A percentile compares a stretch with the other conserved stretches of the same genome.
phyloP scores from a whole-genome alignment of 23 red algal genomes.

The Gracilaria domingensis region DNA sequence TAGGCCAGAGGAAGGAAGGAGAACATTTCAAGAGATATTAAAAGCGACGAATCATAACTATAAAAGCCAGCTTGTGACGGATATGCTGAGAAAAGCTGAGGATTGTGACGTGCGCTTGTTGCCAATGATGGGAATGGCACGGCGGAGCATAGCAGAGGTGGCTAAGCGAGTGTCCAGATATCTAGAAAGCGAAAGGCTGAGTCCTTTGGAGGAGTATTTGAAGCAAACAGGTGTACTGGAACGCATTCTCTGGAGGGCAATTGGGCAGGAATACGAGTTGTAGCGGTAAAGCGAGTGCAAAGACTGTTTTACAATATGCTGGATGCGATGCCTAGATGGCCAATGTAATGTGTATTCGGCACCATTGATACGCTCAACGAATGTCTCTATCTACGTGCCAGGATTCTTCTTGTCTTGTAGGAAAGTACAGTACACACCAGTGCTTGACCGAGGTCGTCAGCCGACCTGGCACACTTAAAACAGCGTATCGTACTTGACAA shows the following conservation, averaged over 20 bases:
- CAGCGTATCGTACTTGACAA: background rate
- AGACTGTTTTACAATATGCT: slow-evolving; percentile 20
- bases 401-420: background rate
- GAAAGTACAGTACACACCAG: background rate
- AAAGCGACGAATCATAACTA: slow-evolving; percentile 22
- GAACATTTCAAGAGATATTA: background rate
- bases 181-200: slow-evolving; percentile 9
- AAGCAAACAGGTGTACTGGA: slow-evolving; percentile 30
- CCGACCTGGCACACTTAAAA: background rate
- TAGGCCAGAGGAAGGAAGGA: slow-evolving; percentile 4
- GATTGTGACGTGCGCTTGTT: slow-evolving; percentile 38
- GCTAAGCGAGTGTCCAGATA: slow-evolving; percentile 11
- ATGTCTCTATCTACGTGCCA: background rate
- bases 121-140: slow-evolving; percentile 25
- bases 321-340: background rate
- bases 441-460: background rate
- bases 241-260: slow-evolving; percentile 29
- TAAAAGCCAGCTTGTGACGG: slow-evolving; percentile 14
- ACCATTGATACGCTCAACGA: background rate
- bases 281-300: slow-evolving; percentile 10
- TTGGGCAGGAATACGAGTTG: slow-evolving; percentile 58
- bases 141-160: slow-evolving; percentile 7
- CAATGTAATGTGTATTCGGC: background rate
- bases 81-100: slow-evolving; percentile 54
- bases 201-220: slow-evolving; percentile 11